These are phyloP conservation scores for Sanghuangporus weigelae DNA, from an alignment of 1,284 basidiomycete genomes.

Conservation along the genomic window DNA sequence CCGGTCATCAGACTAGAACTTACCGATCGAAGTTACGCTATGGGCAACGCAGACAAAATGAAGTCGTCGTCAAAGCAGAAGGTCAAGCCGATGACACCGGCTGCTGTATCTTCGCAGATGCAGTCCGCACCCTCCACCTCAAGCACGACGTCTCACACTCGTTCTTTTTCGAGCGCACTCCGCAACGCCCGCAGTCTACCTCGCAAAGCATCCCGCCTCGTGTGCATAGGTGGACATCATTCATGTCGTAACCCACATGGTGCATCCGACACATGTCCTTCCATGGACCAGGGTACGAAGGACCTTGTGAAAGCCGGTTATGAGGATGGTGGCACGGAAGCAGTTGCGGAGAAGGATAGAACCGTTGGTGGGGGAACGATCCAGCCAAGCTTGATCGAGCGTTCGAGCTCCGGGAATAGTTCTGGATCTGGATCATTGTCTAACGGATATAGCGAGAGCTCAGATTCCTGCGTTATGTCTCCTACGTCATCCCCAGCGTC, in stretches of 20 bases:
- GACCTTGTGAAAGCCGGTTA: background rate
- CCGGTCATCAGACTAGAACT: background rate
- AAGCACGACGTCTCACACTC: background rate
- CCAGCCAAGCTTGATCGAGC: background rate
- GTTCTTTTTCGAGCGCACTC: background rate
- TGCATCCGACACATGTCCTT: background rate
- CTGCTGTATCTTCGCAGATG: background rate
- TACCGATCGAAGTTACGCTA: background rate
- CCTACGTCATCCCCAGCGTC: background rate
- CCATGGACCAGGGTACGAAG: background rate
- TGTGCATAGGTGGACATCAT: background rate
- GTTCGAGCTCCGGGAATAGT: background rate
- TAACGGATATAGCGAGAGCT: background rate
- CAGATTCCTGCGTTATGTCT: background rate
- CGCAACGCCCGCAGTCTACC: background rate
- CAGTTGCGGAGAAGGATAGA: background rate
- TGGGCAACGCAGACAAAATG: background rate
- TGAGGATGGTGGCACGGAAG: background rate
- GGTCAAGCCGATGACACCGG: background rate
- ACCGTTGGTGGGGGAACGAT: background rate
- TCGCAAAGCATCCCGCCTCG: conserved; percentile 5
- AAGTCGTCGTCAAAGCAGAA: background rate
- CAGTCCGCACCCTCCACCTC: background rate
- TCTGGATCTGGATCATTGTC: background rate
- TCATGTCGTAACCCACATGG: background rate